Conservation (phyloP, 371 early-diverging fungal genomes). For the Thermomucor indicae-seudaticae region DNA sequence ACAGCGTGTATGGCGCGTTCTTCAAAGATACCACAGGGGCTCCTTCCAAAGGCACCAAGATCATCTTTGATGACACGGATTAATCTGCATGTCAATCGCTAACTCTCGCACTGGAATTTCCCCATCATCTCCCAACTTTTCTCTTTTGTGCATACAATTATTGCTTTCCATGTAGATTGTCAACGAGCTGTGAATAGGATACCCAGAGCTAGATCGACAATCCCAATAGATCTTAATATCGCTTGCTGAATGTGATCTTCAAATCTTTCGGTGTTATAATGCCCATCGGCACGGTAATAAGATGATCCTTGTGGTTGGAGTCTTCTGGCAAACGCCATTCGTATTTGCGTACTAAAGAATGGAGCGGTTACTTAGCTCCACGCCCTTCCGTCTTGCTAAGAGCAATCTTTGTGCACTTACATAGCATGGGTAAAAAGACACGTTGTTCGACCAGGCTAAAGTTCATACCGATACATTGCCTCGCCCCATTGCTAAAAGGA, state of each 20-base stretch:
- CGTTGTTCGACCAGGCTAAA: conserved; percentile 20
- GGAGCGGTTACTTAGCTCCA: not conserved
- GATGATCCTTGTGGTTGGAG: conserved; percentile 10
- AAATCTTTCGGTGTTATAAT: not conserved
- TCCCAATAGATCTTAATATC: no score
- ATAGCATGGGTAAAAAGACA: conserved; percentile 38
- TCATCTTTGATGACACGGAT: conserved; percentile 61
- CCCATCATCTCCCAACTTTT: no score
- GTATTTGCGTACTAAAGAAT: conserved; percentile 14
- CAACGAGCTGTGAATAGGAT: no score
- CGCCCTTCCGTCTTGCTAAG: not conserved
- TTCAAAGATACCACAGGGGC: conserved; percentile 85
- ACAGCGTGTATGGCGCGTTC: conserved; percentile 93
- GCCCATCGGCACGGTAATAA: not conserved
- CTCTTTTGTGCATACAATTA: no score
- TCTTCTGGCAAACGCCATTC: conserved; percentile 13
- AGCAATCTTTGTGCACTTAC: conserved; percentile 5
- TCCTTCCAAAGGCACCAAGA: conserved; percentile 88
- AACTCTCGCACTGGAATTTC: no score
- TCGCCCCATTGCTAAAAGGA: conserved; percentile 12
- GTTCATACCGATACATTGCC: conserved; percentile 48
- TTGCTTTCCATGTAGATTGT: no score
- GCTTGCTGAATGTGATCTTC: not conserved
- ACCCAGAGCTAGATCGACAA: no score
- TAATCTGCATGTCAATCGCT: no score